Base-by-base conservation (phyloP, 2,329 filamentous ascomycete genomes). In the Pseudogymnoascus sp. region DNA sequence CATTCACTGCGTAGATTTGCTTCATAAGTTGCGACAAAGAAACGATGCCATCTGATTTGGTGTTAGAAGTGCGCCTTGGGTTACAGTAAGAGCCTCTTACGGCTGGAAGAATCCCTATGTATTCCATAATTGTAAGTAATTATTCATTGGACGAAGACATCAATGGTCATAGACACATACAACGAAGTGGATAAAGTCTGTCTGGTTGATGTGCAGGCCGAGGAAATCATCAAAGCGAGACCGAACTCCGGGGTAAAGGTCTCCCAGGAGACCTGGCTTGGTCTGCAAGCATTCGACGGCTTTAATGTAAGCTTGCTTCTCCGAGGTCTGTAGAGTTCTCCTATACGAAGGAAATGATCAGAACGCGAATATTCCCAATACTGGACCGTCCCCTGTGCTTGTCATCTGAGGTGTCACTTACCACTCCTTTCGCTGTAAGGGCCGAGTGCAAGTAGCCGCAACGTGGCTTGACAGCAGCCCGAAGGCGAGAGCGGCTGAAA, bases 151-250 rank as follows among this genome's bases (percentile, higher is more conserved):
- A 12, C 70, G 71, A 65, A 66, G 8, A 6, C 38, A 19, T 2
- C 8, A 19, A 41, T 59, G 22, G 1, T 35, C 37, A 26, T 50
- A 8, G 6, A 62, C 11, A 63, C 63, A 62, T 60, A 66, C 68
- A 62, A 63, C 62, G n/a, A 63, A 73, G 66, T 83, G 81, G 16
- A 82, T 80, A 0, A 60, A 61, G 8, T 73, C 64, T 0, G 81
- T 81, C 65, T 78, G 75, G 61, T 80, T 78, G 63, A 84, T 76
- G 64, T 84, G 81, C 0, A 76, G 74, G 4, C 76, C 79, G 5
- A 81, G 73, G 46, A 78, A 83, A 64, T 84, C 81, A 67, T 84
- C 81, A 63, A 77, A 82, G n/a, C 63, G 79, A 65, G 74, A 77
- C 63, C 73, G 74, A 2, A 76, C 78, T 2, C 81, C 81, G 0